These are phyloP conservation scores for Pulveroboletus frians DNA, from an alignment of 768 basidiomycete genomes.

Conservation along the genomic window DNA sequence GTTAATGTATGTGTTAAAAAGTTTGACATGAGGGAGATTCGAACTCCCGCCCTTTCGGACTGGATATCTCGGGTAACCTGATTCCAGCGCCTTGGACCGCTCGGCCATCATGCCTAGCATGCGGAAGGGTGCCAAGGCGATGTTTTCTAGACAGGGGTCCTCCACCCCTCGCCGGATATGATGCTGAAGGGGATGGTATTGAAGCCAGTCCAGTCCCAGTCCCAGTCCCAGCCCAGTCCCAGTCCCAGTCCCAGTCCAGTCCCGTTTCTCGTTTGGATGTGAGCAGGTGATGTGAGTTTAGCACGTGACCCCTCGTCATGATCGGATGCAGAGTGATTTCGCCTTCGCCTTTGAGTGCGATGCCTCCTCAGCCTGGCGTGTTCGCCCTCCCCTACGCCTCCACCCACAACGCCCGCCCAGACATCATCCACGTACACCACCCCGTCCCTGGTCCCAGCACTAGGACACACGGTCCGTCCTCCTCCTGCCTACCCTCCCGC, in stretches of 20 bases:
- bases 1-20: neutral
- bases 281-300: neutral
- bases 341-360: slow-evolving; percentile 19
- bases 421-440: slow-evolving; percentile 35
- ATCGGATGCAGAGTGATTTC: slow-evolving; percentile 17
- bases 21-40: slow-evolving; percentile 31
- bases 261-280: too few species aligned
- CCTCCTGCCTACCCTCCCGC: slow-evolving; percentile 23
- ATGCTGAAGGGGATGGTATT: too few species aligned
- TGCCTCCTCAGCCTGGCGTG: slow-evolving; percentile 69
- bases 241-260: too few species aligned
- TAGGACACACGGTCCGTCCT: slow-evolving; percentile 34
- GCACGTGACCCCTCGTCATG: slow-evolving; percentile 20
- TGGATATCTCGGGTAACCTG: slow-evolving; percentile 31
- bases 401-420: slow-evolving; percentile 39
- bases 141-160: too few species aligned
- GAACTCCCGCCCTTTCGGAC: slow-evolving; percentile 35
- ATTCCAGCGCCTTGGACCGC: slow-evolving; percentile 59
- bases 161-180: too few species aligned
- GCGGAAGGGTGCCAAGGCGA: neutral
- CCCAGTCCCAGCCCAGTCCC: too few species aligned
- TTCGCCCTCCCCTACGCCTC: slow-evolving; percentile 58
- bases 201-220: too few species aligned
- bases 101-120: slow-evolving; percentile 43
- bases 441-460: slow-evolving; percentile 40